Evolutionary conservation across 1,284 basidiomycete species (phyloP), one percentile per base, ranked within the genome.

Genomic region (Cronartium quercuum): DNA sequence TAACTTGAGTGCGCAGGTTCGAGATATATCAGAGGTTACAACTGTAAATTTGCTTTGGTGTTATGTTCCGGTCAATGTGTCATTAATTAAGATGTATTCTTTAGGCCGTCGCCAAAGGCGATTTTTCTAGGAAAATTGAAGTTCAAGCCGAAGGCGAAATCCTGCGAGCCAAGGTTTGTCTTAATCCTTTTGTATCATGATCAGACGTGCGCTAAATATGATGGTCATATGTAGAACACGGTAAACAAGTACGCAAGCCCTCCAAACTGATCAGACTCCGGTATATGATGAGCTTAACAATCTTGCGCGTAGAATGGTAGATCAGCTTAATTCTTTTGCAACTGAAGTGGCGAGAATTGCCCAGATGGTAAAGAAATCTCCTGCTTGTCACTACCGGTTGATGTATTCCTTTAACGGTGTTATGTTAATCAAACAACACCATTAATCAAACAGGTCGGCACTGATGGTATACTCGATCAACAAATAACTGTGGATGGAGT

Each of bases 101-200:
- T 29, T 24, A 73, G 69, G 80, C 81, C 37, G 81, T 82, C 29
- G 81, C 81, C 21, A 82, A 82, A 71, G 81, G 81, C 44, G 81
- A 82, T 71, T 78, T 82, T 29, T 81, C 81, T 66, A 80, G 80
- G 68, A 82, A 80, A 47, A 82, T 82, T 74, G 81, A 82, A 71
- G 81, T 82, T 37, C 79, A 81, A 51, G 81, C 80, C 13, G 81
- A 82, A 76, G 81, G 81, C 35, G 81, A 82, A 77, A 82, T 82
- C 35, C 42, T 66, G 35, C 64, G 40, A 41, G 71, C 71, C 24
- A 74, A 74, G 57, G 64, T 73, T 6, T 63, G 47, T 34, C n/a
- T 29, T 42, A 6, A 34, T 10, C 10, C 38, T 35, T 12, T 7
- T 63, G n/a, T 5, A n/a, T 61, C 34, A 3, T 29, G 12, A 35